These are phyloP conservation scores for Starmerella bombicola DNA, from an alignment of 805 yeast species.

Conservation along the genomic window DNA sequence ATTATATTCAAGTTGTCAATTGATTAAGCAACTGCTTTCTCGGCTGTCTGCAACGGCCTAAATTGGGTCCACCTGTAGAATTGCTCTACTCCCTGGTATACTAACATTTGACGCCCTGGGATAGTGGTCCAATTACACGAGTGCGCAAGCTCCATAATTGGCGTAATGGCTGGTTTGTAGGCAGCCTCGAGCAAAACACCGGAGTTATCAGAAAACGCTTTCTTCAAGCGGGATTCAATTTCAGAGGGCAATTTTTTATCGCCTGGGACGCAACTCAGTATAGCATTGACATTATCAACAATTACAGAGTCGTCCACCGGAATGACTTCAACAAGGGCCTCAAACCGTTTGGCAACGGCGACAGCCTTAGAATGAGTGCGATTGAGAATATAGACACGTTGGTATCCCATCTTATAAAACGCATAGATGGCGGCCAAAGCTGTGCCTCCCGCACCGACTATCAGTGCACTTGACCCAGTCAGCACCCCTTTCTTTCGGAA, in stretches of 20 bases:
- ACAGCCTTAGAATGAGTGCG: conserved; percentile 58
- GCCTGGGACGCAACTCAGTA: conserved; percentile 24
- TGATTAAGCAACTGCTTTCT: conserved; percentile 20
- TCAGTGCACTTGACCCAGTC: conserved; percentile 44
- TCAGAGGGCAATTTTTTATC: conserved; percentile 14
- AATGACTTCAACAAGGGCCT: conserved; percentile 32
- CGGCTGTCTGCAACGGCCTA: conserved; percentile 25
- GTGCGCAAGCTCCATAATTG: conserved; percentile 66
- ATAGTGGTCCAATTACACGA: conserved; percentile 65
- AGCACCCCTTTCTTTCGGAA: conserved; percentile 48
- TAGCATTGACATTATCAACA: conserved; percentile 37
- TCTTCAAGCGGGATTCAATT: conserved; percentile 5
- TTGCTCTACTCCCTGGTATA: conserved; percentile 86
- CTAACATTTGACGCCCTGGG: conserved; percentile 84
- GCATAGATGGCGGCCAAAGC: conserved; percentile 91
- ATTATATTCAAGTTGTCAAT: too few species aligned
- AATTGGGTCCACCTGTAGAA: conserved; percentile 54
- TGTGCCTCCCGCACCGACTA: conserved; percentile 97
- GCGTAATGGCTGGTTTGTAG: conserved; percentile 79
- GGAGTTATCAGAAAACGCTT: conserved; percentile 24
- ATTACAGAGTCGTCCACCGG: conserved; percentile 41
- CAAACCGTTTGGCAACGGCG: conserved; percentile 50
- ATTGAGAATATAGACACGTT: conserved; percentile 63
- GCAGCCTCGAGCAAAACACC: conserved; percentile 78
- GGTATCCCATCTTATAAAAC: conserved; percentile 62